phyloP scores from a whole-genome alignment of 2,329 filamentous ascomycete genomes.

The Emergomyces africanus region DNA sequence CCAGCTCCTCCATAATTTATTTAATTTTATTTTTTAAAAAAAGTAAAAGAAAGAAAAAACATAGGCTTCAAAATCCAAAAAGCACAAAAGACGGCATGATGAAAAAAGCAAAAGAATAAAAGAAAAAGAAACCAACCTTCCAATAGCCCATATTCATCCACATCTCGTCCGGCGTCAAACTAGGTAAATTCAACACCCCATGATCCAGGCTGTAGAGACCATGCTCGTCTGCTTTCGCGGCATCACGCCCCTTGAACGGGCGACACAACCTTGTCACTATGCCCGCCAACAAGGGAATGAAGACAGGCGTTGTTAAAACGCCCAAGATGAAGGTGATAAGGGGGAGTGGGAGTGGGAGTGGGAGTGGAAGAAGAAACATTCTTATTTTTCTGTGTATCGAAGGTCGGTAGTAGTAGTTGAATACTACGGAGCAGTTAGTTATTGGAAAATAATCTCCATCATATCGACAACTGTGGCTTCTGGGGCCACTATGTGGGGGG shows the following conservation, averaged over 20 bases:
- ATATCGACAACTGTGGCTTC: no score
- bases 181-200: slow-evolving; percentile 41
- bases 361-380: neutral
- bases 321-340: neutral
- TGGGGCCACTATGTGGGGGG: no score
- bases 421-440: no score
- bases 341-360: neutral
- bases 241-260: neutral
- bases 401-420: no score
- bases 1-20: neutral
- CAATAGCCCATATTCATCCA: slow-evolving; percentile 55
- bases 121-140: slow-evolving; percentile 25
- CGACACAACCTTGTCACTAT: neutral
- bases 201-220: slow-evolving; percentile 41
- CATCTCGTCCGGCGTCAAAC: slow-evolving; percentile 37
- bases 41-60: neutral
- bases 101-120: neutral
- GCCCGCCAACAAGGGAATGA: neutral
- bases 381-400: no score
- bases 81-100: no score
- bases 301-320: neutral
- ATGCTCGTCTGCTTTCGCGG: neutral
- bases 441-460: no score
- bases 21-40: no score
- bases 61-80: no score